phyloP scores from a whole-genome alignment of 2,329 filamentous ascomycete species.

The Ascocoryne sarcoides region DNA sequence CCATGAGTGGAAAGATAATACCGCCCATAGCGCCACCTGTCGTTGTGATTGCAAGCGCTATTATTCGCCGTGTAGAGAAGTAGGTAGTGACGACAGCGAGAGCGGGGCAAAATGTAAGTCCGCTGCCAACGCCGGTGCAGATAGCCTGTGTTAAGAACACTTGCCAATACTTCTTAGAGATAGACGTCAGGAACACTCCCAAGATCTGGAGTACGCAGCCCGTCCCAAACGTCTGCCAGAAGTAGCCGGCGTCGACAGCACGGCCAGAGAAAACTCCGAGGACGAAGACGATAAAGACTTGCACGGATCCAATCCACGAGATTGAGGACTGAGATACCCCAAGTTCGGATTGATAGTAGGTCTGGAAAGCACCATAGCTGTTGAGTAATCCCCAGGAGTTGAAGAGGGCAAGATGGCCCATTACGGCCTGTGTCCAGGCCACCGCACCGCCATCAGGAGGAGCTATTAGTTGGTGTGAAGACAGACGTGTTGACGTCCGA shows the following conservation, averaged over 20 bases:
- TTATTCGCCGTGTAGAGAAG: conserved; percentile 28
- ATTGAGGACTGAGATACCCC: conserved; percentile 27
- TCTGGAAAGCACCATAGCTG: conserved; percentile 22
- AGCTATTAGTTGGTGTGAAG: background rate
- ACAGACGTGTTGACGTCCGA: background rate
- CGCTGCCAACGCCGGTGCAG: conserved; percentile 37
- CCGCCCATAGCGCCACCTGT: conserved; percentile 54
- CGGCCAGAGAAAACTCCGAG: conserved; percentile 16
- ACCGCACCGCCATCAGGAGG: background rate
- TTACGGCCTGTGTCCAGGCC: background rate
- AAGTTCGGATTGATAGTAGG: conserved; percentile 34
- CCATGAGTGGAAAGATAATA: conserved; percentile 52
- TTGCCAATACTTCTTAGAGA: conserved; percentile 36
- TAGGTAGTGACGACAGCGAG: conserved; percentile 49
- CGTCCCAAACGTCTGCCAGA: conserved; percentile 10
- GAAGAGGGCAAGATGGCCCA: background rate
- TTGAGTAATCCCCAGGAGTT: conserved; percentile 9
- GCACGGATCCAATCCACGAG: conserved; percentile 36
- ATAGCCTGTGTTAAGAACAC: conserved; percentile 37
- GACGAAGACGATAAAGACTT: conserved; percentile 36
- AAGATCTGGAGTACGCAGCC: background rate
- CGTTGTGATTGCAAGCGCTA: conserved; percentile 30
- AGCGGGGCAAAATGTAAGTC: conserved; percentile 36
- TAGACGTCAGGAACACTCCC: background rate
- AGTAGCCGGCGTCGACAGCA: conserved; percentile 18